Base-by-base conservation (phyloP, 1,284 basidiomycete species). In the Golubevia sp. region DNA sequence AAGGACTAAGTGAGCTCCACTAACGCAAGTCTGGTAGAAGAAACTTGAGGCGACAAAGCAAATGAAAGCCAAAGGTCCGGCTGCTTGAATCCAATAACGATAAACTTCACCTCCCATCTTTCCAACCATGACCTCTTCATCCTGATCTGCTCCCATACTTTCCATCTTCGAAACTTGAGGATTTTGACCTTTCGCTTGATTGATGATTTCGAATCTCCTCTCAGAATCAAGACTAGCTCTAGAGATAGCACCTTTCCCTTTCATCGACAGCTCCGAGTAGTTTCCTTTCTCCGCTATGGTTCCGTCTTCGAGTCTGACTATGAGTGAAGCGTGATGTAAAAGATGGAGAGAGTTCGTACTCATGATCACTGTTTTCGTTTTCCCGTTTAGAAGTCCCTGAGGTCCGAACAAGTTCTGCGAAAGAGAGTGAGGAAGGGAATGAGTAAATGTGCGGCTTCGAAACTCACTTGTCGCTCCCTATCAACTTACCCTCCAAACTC, bases 301-400 rank as follows among this genome's bases (percentile, higher is more conserved):
- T 11, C 73, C 73, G 1, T 20, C 66, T 5, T 75, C 65, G 51
- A 75, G 63, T 4, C 71, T 69, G 11, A 75, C 55, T 48, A 74
- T 30, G 13, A 62, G 44, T 1, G 55, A 51, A 0, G 70, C 71
- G 15, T 71, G 56, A 30, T 61, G 68, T 1, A 74, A 59, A 2
- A 74, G 61, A 27, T 74, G 73, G 15, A 74, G 49, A 7, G 72
- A 71, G 50, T 75, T 75, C 34, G 72, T 74, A 8, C 69, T 73
- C 66, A 75, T 64, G 25, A 74, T 34, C 21, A 74, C 66, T 0
- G 73, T 73, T n/a, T n/a, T n/a, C n/a, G n/a, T n/a, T 56, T 65
- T 73, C 23, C 62, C 62, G 2, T 53, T 49, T 20, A 74, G 38
- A 24, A 73, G 49, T 18, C 73, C 73, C 0, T 59, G 27, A 0